A percentile compares a stretch with the other conserved stretches of the same genome.
Evolutionary conservation across 2,329 filamentous ascomycete genomes (phyloP).

Genomic region (Colletotrichum liaoningense): DNA sequence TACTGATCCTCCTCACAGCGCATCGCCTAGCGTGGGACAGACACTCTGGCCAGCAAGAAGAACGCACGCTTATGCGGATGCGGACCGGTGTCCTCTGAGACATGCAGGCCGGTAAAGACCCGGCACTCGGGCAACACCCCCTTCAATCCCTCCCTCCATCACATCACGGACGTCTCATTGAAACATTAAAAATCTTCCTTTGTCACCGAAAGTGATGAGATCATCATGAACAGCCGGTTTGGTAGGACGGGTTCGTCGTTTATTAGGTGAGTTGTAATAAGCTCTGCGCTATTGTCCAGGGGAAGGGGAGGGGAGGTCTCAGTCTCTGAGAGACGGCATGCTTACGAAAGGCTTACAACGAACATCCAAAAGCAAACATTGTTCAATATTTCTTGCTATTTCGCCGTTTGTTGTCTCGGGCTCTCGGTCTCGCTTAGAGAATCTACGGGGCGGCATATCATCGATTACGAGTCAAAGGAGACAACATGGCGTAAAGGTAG

Average conservation of each 20-base stretch:
- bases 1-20: slow-evolving; percentile 1
- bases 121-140: background rate
- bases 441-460: background rate
- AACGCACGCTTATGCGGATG: background rate
- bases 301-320: background rate
- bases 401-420: slow-evolving; percentile 29
- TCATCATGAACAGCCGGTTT: background rate
- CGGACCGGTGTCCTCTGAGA: background rate
- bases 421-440: background rate
- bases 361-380: background rate
- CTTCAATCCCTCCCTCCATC: background rate
- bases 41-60: background rate
- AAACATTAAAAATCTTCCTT: background rate
- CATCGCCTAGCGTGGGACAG: background rate
- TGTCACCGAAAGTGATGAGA: background rate
- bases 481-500: slow-evolving; percentile 24
- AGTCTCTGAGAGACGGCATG: background rate
- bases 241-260: no score
- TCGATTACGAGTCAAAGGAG: slow-evolving; percentile 25
- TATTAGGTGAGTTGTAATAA: background rate
- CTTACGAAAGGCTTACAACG: slow-evolving; percentile 18
- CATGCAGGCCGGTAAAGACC: background rate
- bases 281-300: background rate
- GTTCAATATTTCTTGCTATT: background rate
- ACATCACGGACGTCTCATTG: background rate